Evolutionary conservation across 129 eudicot genomes (phyloP), one percentile per base, ranked within the genome.

Genomic region (Lactuca sativa): DNA sequence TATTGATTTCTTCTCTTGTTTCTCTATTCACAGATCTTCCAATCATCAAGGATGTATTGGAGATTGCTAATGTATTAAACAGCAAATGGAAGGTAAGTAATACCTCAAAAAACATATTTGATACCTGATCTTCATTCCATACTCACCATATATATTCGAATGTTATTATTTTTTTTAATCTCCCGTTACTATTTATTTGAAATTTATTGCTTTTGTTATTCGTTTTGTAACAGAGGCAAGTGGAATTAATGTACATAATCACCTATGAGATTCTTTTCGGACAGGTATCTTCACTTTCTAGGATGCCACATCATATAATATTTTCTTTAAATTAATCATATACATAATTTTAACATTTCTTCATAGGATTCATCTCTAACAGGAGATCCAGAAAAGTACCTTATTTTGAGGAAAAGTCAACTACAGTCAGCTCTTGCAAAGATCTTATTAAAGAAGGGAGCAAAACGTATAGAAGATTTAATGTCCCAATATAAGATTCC

Each of bases 361-460:
- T 21, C 21, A 21, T 21, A 21, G 21, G 88, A 69, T 61, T 83
- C 70, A 75, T 78, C 88, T 40, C 76, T 90, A 64, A 74, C 66
- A 51, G 98, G 98, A 44, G 92, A 82, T 83, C 90, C 97, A 12
- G 98, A 93, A 76, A 93, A 85, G 85, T 89, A 76, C 83, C 88
- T 93, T 55, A 66, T 80, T 69, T 90, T 71, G 32, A 80, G 77
- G 64, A 85, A 85, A 65, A 88, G 76, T 66, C 83, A 81, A 16
- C 59, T 93, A 70, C 86, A 81, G 66, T 81, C 90, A 10, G 97
- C 95, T 77, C 86, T 93, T 43, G 96, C 95, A 49, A 85, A 71
- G 41, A 61, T 93, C 67, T 77, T 93, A 74, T 86, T 72, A 43
- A 84, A 64, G 33, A 87, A 77, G 71, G 87, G 86, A 73, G 91